phyloP scores from a whole-genome alignment of 805 yeast species.

The Candida maesae region DNA sequence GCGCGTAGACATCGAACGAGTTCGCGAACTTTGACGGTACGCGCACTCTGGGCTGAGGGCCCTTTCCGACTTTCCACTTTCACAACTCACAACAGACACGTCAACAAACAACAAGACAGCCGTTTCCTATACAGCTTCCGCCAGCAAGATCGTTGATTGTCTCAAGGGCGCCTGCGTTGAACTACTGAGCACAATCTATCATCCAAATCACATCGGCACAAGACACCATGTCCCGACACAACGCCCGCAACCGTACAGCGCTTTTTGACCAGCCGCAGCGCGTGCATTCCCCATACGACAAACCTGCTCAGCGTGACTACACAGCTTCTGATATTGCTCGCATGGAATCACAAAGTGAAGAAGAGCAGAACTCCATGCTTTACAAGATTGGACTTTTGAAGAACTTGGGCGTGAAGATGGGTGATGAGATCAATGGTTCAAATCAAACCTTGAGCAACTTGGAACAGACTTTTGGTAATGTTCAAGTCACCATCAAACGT shows the following conservation, averaged over 20 bases:
- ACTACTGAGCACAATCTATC: no score
- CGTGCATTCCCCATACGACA: conserved; percentile 42
- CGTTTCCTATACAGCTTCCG: no score
- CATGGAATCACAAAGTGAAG: conserved; percentile 64
- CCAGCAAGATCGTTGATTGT: no score
- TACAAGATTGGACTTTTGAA: conserved; percentile 53
- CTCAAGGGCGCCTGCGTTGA: no score
- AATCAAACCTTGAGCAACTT: conserved; percentile 41
- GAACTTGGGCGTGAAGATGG: conserved; percentile 53
- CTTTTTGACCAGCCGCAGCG: conserved; percentile 28
- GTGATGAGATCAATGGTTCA: conserved; percentile 58
- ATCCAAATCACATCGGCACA: background rate
- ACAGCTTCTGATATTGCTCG: conserved; percentile 53
- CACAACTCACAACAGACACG: no score
- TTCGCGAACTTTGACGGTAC: no score
- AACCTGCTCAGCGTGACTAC: conserved; percentile 34
- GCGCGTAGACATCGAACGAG: no score
- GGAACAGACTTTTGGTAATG: conserved; percentile 42
- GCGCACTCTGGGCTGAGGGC: no score
- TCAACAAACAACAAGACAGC: no score
- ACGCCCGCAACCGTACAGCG: conserved; percentile 18
- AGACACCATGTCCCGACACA: conserved; percentile 9
- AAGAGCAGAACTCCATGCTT: conserved; percentile 50
- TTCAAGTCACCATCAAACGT: conserved; percentile 44
- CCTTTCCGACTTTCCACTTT: no score